Base-by-base conservation (phyloP, 768 basidiomycete species). In the Kwoniella heveanensis region DNA sequence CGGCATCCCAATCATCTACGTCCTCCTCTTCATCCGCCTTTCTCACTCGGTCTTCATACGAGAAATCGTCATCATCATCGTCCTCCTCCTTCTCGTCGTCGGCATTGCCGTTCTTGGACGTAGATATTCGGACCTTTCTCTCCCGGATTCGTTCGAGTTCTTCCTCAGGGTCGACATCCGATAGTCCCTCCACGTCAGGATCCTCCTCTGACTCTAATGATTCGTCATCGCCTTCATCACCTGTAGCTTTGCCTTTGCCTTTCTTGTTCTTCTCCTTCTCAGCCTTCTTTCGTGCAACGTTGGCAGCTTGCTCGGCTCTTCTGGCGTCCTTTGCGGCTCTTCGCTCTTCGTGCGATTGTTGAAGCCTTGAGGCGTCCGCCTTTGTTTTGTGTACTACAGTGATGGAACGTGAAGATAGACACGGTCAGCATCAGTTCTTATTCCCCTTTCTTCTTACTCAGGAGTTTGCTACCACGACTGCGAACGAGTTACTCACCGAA, bases 281-380 rank as follows among this genome's bases (percentile, higher is more conserved):
- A 0, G 83, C 84, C 79, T 88, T 88, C 82, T 98, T 99, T 52
- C 88, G 85, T 52, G 85, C 84, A 5, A 98, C 90, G 79, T 98
- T 99, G 57, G 85, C 85, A 77, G 92, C 93, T 76, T 98, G 96
- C 76, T 96, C 91, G 64, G 90, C 89, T 69, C 89, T 83, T 66
- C 93, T 84, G 69, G 91, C 84, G 71, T 89, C 88, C 68, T 87
- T 85, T 48, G 91, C 77, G 77, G 85, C 88, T 66, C 87, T 88
- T 72, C 89, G 90, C 24, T 86, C 88, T 1, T 86, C 88, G 74
- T 93, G 90, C 25, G 88, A 86, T 25, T 86, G 85, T 72, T 88
- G 88, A 64, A 88, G 85, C 12, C 82, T 84, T 27, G 84, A 83
- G 21, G 85, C 82, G 68, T 94, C 88, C 54, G 88, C 86, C 80